These are phyloP conservation scores for Fusarium buxicola DNA, from an alignment of 2,329 filamentous ascomycete species.

Conservation along the genomic window DNA sequence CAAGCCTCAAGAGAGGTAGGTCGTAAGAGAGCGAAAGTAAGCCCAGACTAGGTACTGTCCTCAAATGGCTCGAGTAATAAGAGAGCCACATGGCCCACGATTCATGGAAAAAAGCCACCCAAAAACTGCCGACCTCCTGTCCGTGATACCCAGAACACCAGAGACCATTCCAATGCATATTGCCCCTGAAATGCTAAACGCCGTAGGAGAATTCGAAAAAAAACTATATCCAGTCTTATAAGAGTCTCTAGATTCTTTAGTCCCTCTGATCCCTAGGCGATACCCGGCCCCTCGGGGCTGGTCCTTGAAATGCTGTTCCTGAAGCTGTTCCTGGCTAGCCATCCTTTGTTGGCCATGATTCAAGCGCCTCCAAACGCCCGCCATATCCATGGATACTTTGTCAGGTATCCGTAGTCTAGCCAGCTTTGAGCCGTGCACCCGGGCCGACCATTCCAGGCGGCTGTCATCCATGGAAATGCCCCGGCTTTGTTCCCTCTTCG, in stretches of 20 bases:
- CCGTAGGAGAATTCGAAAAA: conserved; percentile 22
- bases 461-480: conserved; percentile 35
- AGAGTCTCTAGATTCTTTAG: conserved; percentile 1
- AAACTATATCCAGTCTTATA: conserved; percentile 41
- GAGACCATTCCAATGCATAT: conserved; percentile 31
- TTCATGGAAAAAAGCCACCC: conserved; percentile 34
- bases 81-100: conserved; percentile 29
- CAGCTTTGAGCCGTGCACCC: conserved; percentile 9
- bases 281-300: conserved; percentile 14
- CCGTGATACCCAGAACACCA: conserved; percentile 18
- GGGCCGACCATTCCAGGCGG: conserved; percentile 15
- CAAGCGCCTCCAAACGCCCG: conserved; percentile 13
- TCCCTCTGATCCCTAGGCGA: not conserved
- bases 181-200: conserved; percentile 35
- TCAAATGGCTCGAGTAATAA: conserved; percentile 1
- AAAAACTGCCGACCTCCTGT: conserved; percentile 8
- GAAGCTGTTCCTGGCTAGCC: conserved; percentile 36
- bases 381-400: conserved; percentile 21
- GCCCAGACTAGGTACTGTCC: not conserved
- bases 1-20: conserved; percentile 9
- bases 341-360: conserved; percentile 36
- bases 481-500: conserved; percentile 29
- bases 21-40: conserved; percentile 20
- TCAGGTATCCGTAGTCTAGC: conserved; percentile 3
- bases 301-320: conserved; percentile 18